These are phyloP conservation scores for Heliosperma pusillum DNA, from an alignment of 148 eudicot species.

Conservation along the genomic window DNA sequence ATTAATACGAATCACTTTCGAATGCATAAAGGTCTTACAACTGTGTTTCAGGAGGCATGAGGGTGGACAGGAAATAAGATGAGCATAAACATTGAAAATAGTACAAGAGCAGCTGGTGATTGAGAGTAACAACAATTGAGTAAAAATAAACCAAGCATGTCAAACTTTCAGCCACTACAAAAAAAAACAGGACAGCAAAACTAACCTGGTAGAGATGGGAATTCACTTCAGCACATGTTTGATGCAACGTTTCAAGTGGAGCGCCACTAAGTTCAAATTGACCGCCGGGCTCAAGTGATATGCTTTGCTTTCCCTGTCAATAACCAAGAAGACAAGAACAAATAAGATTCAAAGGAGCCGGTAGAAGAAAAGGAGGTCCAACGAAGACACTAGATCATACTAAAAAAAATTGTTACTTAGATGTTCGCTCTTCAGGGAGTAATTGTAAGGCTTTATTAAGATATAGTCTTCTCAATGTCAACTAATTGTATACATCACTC, in stretches of 20 bases:
- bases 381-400: slow-evolving; percentile 1
- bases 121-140: not conserved
- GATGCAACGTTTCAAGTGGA: slow-evolving; percentile 96
- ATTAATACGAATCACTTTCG: not conserved
- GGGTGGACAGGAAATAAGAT: slow-evolving; percentile 1
- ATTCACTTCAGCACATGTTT: slow-evolving; percentile 97
- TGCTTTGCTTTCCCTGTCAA: slow-evolving; percentile 85
- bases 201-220: slow-evolving; percentile 98
- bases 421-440: not conserved
- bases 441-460: not conserved
- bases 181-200: not conserved
- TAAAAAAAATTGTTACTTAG: not conserved
- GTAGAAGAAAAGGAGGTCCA: slow-evolving; percentile 13
- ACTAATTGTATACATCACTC: not conserved
- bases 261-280: slow-evolving; percentile 99
- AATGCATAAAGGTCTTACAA: not conserved
- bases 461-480: slow-evolving; percentile 5
- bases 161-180: not conserved
- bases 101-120: not conserved
- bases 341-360: not conserved
- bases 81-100: not conserved
- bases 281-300: slow-evolving; percentile 96
- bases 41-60: not conserved
- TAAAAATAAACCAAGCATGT: not conserved
- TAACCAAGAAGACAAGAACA: slow-evolving; percentile 7